These are phyloP conservation scores for Rhipidocladum racemiflorum DNA, from an alignment of 176 grass and related monocot species.

Conservation along the genomic window DNA sequence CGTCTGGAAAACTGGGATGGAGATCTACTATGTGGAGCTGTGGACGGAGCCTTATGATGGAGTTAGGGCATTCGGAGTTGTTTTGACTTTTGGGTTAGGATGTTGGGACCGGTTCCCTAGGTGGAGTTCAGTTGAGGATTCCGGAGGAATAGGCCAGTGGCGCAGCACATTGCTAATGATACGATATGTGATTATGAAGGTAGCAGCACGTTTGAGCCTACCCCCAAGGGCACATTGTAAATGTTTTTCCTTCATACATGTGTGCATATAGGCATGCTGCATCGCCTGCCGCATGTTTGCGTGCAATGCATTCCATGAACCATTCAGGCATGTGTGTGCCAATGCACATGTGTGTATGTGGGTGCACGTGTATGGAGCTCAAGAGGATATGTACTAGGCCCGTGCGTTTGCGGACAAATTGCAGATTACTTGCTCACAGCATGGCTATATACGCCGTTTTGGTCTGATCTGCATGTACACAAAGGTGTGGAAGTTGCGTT, in stretches of 20 bases:
- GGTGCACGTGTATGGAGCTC: not conserved
- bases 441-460: not conserved
- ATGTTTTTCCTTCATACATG: not conserved
- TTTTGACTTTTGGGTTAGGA: not conserved
- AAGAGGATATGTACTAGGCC: not conserved
- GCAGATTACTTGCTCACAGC: not conserved
- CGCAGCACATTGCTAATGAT: not conserved
- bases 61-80: not conserved
- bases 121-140: not conserved
- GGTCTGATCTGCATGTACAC: slow-evolving; percentile 3
- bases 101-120: not conserved
- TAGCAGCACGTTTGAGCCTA: not conserved
- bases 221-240: not conserved
- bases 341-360: not conserved
- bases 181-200: not conserved
- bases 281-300: not conserved
- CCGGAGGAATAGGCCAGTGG: too few relatives aligned
- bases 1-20: not conserved
- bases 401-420: not conserved
- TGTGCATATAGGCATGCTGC: not conserved
- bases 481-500: not conserved
- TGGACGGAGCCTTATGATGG: not conserved
- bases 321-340: not conserved
- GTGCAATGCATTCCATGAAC: not conserved
- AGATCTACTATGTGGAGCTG: not conserved